phyloP scores from a whole-genome alignment of 352 stramenopile genomes.

The Pythium sp. region DNA sequence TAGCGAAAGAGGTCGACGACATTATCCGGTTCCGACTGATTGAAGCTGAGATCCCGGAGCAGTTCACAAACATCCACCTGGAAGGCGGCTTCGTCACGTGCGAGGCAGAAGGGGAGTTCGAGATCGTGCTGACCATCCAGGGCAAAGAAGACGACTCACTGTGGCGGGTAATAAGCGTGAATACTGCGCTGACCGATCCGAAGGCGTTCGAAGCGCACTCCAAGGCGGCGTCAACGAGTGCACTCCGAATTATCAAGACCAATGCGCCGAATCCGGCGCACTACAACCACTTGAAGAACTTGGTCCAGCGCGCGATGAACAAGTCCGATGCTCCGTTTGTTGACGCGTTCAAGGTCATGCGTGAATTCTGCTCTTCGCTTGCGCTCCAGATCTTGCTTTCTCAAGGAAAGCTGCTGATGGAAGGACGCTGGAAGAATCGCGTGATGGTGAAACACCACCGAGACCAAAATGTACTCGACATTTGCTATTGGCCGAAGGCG shows the following conservation, averaged over 20 bases:
- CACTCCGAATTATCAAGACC: slow-evolving; percentile 73
- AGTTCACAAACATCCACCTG: slow-evolving; percentile 78
- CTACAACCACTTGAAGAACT: slow-evolving; percentile 82
- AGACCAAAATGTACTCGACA: slow-evolving; percentile 73
- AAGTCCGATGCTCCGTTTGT: slow-evolving; percentile 78
- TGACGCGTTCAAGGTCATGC: slow-evolving; percentile 78
- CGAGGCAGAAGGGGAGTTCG: slow-evolving; percentile 73
- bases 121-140: slow-evolving; percentile 83
- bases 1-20: slow-evolving; percentile 65
- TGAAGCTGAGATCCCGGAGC: slow-evolving; percentile 70
- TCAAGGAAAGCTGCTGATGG: slow-evolving; percentile 74
- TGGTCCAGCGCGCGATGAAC: slow-evolving; percentile 85
- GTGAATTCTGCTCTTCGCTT: slow-evolving; percentile 78
- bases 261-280: slow-evolving; percentile 67
- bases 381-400: slow-evolving; percentile 73
- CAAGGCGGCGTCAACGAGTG: slow-evolving; percentile 54
- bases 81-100: slow-evolving; percentile 79
- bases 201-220: slow-evolving; percentile 55
- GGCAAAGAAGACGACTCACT: slow-evolving; percentile 71
- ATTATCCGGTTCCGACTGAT: slow-evolving; percentile 84
- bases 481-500: slow-evolving; percentile 82
- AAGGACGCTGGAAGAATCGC: slow-evolving; percentile 77
- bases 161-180: slow-evolving; percentile 81
- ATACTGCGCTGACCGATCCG: slow-evolving; percentile 66
- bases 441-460: slow-evolving; percentile 77